Evolutionary conservation across 148 eudicot species (phyloP).

Genomic region (Arbutus unedo): DNA sequence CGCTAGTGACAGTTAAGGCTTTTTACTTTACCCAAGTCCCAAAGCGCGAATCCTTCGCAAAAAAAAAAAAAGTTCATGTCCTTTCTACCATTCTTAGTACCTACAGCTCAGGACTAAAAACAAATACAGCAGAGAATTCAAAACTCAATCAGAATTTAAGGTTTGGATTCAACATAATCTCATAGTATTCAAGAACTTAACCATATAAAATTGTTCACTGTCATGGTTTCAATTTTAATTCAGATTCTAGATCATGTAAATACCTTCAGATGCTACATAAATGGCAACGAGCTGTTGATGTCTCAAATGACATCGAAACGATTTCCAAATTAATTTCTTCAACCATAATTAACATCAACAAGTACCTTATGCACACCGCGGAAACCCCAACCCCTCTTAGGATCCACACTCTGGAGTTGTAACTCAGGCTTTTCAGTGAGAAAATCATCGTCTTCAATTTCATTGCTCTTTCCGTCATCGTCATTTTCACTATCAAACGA

Average conservation of each 20-base stretch:
- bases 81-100: background rate
- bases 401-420: constrained; percentile 71
- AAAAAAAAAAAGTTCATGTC: background rate
- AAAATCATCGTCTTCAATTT: constrained; percentile 40
- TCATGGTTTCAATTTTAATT: background rate
- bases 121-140: background rate
- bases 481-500: constrained; percentile 39
- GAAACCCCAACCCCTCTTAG: constrained; percentile 79
- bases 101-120: background rate
- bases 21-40: background rate
- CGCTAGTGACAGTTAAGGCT: background rate
- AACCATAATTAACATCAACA: constrained; percentile 5
- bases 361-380: constrained; percentile 96
- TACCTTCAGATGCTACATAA: background rate
- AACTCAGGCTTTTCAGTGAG: constrained; percentile 44
- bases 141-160: background rate
- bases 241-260: background rate
- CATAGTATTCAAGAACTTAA: background rate
- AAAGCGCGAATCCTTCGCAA: background rate
- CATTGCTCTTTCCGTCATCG: constrained; percentile 25
- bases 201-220: background rate
- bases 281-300: background rate
- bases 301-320: background rate
- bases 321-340: background rate
- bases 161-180: background rate